Conservation (phyloP, 1,284 basidiomycete genomes). For the Moesziomyces aphidis region DNA sequence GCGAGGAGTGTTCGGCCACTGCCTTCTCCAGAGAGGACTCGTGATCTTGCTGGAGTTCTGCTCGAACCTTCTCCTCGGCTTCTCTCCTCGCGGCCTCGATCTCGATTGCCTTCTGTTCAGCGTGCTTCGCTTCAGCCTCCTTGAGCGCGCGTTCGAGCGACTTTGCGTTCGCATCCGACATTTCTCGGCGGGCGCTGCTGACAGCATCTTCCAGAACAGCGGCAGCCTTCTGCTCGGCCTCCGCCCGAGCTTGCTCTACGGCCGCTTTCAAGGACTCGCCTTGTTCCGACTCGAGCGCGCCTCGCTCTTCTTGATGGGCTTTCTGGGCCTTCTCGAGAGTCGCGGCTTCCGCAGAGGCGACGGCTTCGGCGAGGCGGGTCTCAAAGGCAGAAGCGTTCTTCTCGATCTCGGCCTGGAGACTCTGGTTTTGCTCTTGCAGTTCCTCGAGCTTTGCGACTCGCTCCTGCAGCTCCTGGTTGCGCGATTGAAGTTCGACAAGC, state of each 20-base stretch:
- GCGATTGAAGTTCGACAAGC: slow-evolving; percentile 5
- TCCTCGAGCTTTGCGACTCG: slow-evolving; percentile 5
- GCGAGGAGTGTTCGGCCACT: slow-evolving; percentile 14
- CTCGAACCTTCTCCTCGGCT: slow-evolving; percentile 32
- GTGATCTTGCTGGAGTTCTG: slow-evolving; percentile 22
- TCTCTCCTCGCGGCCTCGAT: slow-evolving; percentile 28
- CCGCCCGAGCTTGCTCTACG: slow-evolving; percentile 19
- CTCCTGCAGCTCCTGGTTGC: slow-evolving; percentile 23
- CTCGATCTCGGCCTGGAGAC: slow-evolving; percentile 21
- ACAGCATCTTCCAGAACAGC: slow-evolving; percentile 39
- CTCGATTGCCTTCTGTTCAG: slow-evolving; percentile 20
- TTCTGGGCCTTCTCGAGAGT: slow-evolving; percentile 25
- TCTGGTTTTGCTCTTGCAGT: slow-evolving; percentile 11
- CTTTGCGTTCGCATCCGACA: slow-evolving; percentile 30
- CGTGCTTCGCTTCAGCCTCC: slow-evolving; percentile 26
- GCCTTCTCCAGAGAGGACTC: slow-evolving; percentile 22
- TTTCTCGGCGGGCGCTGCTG: slow-evolving; percentile 31
- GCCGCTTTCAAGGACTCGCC: slow-evolving; percentile 21
- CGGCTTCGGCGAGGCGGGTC: slow-evolving; percentile 35
- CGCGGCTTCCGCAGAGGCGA: slow-evolving; percentile 45
- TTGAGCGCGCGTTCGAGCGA: slow-evolving; percentile 28
- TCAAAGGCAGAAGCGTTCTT: slow-evolving; percentile 22
- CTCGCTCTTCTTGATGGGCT: slow-evolving; percentile 13
- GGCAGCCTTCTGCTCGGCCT: slow-evolving; percentile 36
- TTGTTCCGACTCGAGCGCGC: slow-evolving; percentile 10